Evolutionary conservation across 2,329 filamentous ascomycete genomes (phyloP).

Genomic region (Aureobasidium sp.): DNA sequence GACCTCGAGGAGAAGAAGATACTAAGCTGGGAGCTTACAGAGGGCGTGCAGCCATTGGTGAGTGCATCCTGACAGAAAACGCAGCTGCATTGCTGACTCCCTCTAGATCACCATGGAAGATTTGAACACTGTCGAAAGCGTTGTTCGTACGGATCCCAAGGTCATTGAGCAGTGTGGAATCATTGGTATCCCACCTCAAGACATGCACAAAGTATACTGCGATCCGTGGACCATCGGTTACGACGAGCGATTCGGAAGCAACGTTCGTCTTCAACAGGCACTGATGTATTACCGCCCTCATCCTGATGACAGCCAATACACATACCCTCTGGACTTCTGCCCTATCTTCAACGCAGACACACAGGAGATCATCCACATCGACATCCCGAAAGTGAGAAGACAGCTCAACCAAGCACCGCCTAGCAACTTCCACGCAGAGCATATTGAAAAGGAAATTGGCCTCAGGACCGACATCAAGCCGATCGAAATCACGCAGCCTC

Average conservation of each 20-base stretch:
- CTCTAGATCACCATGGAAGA: conserved; percentile 75
- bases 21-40: conserved; percentile 63
- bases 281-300: conserved; percentile 95
- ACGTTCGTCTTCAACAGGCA: conserved; percentile 76
- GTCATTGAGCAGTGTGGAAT: conserved; percentile 87
- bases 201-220: conserved; percentile 95
- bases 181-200: conserved; percentile 67
- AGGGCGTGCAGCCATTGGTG: conserved; percentile 67
- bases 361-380: conserved; percentile 70
- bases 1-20: conserved; percentile 61
- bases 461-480: conserved; percentile 75
- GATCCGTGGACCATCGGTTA: conserved; percentile 96
- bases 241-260: conserved; percentile 78
- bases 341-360: conserved; percentile 82
- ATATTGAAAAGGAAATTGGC: conserved; percentile 64
- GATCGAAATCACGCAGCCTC: conserved; percentile 78
- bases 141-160: conserved; percentile 68
- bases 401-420: conserved; percentile 63
- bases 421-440: conserved; percentile 71
- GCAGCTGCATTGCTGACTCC: neutral
- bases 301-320: conserved; percentile 80
- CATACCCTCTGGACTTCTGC: conserved; percentile 86
- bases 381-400: conserved; percentile 68
- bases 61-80: neutral
- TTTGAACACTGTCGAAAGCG: conserved; percentile 67